Evolutionary conservation across 1,139 yeast genomes (phyloP).

Genomic region (Diutina pseudorugosa): DNA sequence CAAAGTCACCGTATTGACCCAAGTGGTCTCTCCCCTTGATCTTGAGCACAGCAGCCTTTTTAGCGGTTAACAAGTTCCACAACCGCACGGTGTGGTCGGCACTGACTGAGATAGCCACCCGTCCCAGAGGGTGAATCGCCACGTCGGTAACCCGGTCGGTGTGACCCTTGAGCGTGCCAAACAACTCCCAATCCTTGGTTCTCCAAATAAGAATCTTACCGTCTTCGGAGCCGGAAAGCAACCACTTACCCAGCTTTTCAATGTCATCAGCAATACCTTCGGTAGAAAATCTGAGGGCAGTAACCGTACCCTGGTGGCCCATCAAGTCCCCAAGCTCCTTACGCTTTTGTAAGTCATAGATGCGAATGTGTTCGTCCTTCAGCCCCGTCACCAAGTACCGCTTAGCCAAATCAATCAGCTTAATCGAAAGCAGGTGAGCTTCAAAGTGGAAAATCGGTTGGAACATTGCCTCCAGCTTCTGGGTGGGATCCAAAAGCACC

Average conservation of each 20-base stretch:
- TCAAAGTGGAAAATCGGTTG: constrained; percentile 93
- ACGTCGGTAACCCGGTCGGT: constrained; percentile 65
- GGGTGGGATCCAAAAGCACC: constrained; percentile 33
- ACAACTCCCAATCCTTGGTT: constrained; percentile 92
- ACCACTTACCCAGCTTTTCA: constrained; percentile 61
- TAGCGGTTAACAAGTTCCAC: constrained; percentile 97
- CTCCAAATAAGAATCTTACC: constrained; percentile 89
- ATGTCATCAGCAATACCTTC: constrained; percentile 15
- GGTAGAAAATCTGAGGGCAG: constrained; percentile 58
- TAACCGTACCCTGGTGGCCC: constrained; percentile 84
- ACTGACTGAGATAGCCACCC: constrained; percentile 83
- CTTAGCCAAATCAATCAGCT: constrained; percentile 71
- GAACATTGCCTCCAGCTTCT: constrained; percentile 41
- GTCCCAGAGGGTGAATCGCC: constrained; percentile 86
- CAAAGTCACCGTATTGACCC: constrained; percentile 57
- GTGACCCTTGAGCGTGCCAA: constrained; percentile 84
- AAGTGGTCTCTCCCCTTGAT: constrained; percentile 53
- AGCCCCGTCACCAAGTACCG: constrained; percentile 89
- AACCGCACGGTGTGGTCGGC: constrained; percentile 72
- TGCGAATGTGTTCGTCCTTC: constrained; percentile 90
- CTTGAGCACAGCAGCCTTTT: constrained; percentile 78
- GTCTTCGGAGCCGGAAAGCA: constrained; percentile 83
- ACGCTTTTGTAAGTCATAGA: constrained; percentile 87
- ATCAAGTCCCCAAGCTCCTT: constrained; percentile 86
- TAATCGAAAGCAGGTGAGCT: constrained; percentile 83